These are phyloP conservation scores for Pilasporangium apinafurcum DNA, from an alignment of 352 stramenopile genomes.

Conservation along the genomic window DNA sequence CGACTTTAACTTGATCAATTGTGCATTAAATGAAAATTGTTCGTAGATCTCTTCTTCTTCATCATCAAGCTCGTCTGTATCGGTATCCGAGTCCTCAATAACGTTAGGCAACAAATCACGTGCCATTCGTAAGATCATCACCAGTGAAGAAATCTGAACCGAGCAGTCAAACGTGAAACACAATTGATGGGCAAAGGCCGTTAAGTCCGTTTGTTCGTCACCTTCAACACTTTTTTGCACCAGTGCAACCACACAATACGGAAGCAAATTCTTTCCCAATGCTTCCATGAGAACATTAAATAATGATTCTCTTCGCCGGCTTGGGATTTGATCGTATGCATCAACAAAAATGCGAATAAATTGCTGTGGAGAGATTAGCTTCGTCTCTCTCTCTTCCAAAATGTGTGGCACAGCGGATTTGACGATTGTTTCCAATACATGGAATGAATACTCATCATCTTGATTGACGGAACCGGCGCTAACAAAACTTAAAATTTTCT, in stretches of 20 bases:
- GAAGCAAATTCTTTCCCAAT: slow-evolving; percentile 40
- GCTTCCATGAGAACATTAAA: slow-evolving; percentile 61
- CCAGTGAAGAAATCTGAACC: slow-evolving; percentile 50
- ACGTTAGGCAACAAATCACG: slow-evolving; percentile 61
- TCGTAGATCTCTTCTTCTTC: slow-evolving; percentile 38
- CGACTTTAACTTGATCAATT: slow-evolving; percentile 23
- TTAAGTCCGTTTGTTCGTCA: slow-evolving; percentile 35
- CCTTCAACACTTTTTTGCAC: slow-evolving; percentile 28
- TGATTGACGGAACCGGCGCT: slow-evolving; percentile 51
- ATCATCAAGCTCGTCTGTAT: slow-evolving; percentile 62
- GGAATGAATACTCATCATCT: slow-evolving; percentile 84
- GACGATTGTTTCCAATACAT: slow-evolving; percentile 84
- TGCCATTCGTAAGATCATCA: slow-evolving; percentile 53
- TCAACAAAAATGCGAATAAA: slow-evolving; percentile 77
- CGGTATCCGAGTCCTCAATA: slow-evolving; percentile 61
- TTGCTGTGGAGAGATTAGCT: slow-evolving; percentile 52
- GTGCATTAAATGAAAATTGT: slow-evolving; percentile 31
- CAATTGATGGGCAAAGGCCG: slow-evolving; percentile 63
- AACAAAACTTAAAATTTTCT: slow-evolving; percentile 71
- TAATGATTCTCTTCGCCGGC: slow-evolving; percentile 41
- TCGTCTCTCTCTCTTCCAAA: slow-evolving; percentile 12
- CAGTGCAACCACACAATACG: slow-evolving; percentile 51
- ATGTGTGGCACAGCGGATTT: slow-evolving; percentile 77
- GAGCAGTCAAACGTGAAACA: slow-evolving; percentile 49
- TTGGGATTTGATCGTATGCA: slow-evolving; percentile 61